Percentiles rank a stretch among this genome's conserved stretches.
Conservation (phyloP, 2,329 filamentous ascomycete genomes). For the Fusarium penzigii region DNA sequence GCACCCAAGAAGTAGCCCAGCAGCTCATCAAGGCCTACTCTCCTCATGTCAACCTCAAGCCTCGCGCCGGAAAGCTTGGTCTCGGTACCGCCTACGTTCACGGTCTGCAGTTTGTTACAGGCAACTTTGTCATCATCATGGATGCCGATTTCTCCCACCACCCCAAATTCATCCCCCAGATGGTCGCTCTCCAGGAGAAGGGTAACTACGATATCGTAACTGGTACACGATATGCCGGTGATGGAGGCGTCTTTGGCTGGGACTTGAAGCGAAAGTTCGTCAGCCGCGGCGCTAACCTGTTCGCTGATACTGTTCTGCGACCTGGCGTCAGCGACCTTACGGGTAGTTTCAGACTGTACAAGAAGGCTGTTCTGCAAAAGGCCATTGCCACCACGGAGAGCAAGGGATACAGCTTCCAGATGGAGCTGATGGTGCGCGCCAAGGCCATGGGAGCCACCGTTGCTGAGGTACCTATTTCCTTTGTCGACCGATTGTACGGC, state of each 20-base stretch:
- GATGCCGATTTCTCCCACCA: slow-evolving; percentile 99
- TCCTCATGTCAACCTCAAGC: slow-evolving; percentile 78
- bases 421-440: slow-evolving; percentile 98
- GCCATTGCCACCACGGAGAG: slow-evolving; percentile 89
- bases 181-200: slow-evolving; percentile 78
- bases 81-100: slow-evolving; percentile 96
- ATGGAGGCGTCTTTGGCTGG: slow-evolving; percentile 93
- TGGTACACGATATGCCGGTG: slow-evolving; percentile 87
- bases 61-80: slow-evolving; percentile 93
- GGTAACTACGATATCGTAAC: slow-evolving; percentile 95
- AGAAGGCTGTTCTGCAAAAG: slow-evolving; percentile 84
- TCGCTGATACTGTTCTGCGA: slow-evolving; percentile 90
- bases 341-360: slow-evolving; percentile 92
- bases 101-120: slow-evolving; percentile 83
- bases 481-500: slow-evolving; percentile 93
- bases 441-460: slow-evolving; percentile 95
- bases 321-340: slow-evolving; percentile 96
- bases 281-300: slow-evolving; percentile 86
- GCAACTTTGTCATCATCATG: slow-evolving; percentile 99
- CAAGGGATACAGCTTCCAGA: slow-evolving; percentile 98
- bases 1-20: slow-evolving; percentile 85
- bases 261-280: slow-evolving; percentile 89
- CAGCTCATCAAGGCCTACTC: slow-evolving; percentile 88
- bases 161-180: slow-evolving; percentile 96
- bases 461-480: slow-evolving; percentile 92